Evolutionary conservation across 2,329 filamentous ascomycete species (phyloP).

Genomic region (Xylariaceae sp.): DNA sequence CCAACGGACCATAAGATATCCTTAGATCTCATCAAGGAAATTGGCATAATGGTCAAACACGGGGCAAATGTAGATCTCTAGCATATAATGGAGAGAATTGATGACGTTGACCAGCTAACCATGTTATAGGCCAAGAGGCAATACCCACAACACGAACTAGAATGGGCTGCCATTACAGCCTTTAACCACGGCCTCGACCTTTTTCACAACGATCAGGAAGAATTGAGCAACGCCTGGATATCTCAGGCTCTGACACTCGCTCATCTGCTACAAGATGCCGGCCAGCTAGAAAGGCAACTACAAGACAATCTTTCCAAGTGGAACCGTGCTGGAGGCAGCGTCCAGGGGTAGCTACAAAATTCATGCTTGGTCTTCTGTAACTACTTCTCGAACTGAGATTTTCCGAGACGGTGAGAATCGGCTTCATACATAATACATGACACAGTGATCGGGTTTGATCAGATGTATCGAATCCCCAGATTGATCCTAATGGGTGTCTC

Average conservation of each 20-base stretch:
- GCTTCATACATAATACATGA: too few relatives aligned
- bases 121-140: constrained; percentile 33
- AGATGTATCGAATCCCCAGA: too few relatives aligned
- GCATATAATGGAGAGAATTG: background rate
- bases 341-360: too few relatives aligned
- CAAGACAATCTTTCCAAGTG: constrained; percentile 41
- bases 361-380: too few relatives aligned
- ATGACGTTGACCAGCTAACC: background rate
- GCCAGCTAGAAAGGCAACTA: constrained; percentile 39
- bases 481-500: too few relatives aligned
- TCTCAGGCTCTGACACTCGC: constrained; percentile 58
- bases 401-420: too few relatives aligned
- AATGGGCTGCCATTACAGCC: constrained; percentile 65
- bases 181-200: constrained; percentile 69
- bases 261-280: constrained; percentile 50
- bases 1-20: constrained; percentile 50
- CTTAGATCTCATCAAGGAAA: constrained; percentile 59
- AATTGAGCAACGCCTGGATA: constrained; percentile 55
- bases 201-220: constrained; percentile 51
- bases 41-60: constrained; percentile 47
- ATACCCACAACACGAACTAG: constrained; percentile 63
- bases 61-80: constrained; percentile 39
- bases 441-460: too few relatives aligned
- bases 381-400: too few relatives aligned
- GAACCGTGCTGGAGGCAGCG: constrained; percentile 9